Percentiles rank a stretch among this genome's conserved stretches.
Conservation (phyloP, 139 green algal species). For the Volvox africanus region DNA sequence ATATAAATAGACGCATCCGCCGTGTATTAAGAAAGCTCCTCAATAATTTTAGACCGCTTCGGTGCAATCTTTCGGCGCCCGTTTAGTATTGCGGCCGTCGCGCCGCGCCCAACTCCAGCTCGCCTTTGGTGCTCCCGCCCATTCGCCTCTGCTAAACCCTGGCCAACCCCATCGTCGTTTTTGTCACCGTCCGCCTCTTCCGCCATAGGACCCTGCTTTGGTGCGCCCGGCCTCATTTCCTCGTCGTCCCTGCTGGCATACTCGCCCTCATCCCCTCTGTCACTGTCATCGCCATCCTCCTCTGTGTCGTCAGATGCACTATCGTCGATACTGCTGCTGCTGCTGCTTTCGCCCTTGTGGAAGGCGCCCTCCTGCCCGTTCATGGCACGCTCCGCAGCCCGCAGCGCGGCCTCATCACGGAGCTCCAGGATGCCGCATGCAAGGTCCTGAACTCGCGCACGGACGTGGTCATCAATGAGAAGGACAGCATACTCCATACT, state of each 20-base stretch:
- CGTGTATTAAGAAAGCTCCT: not conserved
- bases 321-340: slow-evolving; percentile 11
- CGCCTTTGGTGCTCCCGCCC: not conserved
- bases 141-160: not conserved
- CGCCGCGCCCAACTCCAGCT: not conserved
- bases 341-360: not conserved
- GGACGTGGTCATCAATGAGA: too few species aligned
- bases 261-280: not conserved
- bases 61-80: slow-evolving; percentile 13
- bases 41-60: slow-evolving; percentile 23
- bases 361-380: not conserved
- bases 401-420: slow-evolving; percentile 49
- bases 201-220: not conserved
- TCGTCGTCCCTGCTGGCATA: not conserved
- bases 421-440: slow-evolving; percentile 64
- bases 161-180: not conserved
- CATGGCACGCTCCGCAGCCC: slow-evolving; percentile 57
- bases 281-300: not conserved
- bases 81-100: not conserved
- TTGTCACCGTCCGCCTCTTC: not conserved
- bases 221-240: not conserved
- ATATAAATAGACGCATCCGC: too few species aligned
- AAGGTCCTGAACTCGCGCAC: slow-evolving; percentile 52
- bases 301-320: not conserved
- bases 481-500: too few species aligned